Evolutionary conservation across 768 basidiomycete species (phyloP).

Genomic region (Cyathus striatus): DNA sequence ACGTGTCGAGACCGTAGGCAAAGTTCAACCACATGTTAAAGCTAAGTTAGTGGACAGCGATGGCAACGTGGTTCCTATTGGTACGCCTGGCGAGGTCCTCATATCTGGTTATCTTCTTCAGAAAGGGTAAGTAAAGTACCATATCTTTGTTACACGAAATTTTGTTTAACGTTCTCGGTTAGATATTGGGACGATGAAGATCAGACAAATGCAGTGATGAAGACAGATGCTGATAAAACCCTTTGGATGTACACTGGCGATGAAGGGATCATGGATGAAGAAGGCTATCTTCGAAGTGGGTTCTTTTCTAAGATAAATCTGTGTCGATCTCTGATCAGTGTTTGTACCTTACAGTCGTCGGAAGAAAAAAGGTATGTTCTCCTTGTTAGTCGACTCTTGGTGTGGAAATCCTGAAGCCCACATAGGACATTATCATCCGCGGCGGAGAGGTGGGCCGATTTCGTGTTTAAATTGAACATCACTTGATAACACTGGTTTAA

Average conservation of each 20-base stretch:
- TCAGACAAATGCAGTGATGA: constrained; percentile 60
- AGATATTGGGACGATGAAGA: constrained; percentile 77
- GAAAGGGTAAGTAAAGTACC: constrained; percentile 51
- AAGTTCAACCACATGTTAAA: constrained; percentile 68
- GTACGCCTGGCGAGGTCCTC: constrained; percentile 70
- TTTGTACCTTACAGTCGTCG: constrained; percentile 52
- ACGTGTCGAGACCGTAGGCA: constrained; percentile 80
- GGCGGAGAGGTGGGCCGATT: constrained; percentile 62
- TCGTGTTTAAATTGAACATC: neutral
- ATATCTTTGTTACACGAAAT: neutral
- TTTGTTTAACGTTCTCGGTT: neutral
- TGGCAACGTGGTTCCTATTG: constrained; percentile 63
- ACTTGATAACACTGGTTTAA: neutral
- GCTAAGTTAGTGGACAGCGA: constrained; percentile 63
- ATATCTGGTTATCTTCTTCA: constrained; percentile 75
- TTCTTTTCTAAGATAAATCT: no score
- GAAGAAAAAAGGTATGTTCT: constrained; percentile 65
- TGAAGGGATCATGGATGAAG: constrained; percentile 74
- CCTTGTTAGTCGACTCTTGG: neutral
- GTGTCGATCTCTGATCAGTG: no score
- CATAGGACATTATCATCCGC: constrained; percentile 77
- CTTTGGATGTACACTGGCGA: constrained; percentile 87
- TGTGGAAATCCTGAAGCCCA: neutral
- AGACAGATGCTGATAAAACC: constrained; percentile 43
- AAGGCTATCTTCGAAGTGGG: constrained; percentile 73